Conservation (phyloP, 176 grass and related monocot species). For the Hsuehochloa calcarea region DNA sequence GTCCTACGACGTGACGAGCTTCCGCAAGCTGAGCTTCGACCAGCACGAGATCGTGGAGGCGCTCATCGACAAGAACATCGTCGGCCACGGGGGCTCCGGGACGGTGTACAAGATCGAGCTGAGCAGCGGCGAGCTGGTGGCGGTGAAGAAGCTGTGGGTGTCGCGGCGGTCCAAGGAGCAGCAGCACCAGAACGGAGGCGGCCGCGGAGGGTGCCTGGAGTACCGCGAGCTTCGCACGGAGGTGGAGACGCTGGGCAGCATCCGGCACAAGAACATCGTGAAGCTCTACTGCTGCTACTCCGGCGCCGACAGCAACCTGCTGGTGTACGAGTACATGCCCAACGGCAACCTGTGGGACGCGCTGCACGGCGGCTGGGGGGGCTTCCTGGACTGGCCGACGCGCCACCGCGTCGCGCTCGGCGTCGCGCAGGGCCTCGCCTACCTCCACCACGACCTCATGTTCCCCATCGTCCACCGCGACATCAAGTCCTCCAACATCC, state of each 20-base stretch:
- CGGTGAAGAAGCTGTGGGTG: constrained; percentile 90
- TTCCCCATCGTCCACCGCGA: constrained; percentile 88
- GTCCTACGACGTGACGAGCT: constrained; percentile 84
- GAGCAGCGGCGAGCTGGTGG: constrained; percentile 67
- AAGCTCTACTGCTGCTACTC: constrained; percentile 99
- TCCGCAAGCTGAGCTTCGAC: constrained; percentile 89
- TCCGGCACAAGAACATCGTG: constrained; percentile 98
- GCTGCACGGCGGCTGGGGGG: constrained; percentile 63
- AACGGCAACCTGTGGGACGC: constrained; percentile 95
- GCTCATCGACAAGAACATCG: constrained; percentile 91
- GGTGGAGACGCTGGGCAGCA: constrained; percentile 98
- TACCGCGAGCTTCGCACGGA: constrained; percentile 73
- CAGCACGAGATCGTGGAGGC: constrained; percentile 92
- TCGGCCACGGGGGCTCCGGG: constrained; percentile 72
- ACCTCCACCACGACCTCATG: constrained; percentile 85
- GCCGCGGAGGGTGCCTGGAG: not conserved
- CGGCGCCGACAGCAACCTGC: constrained; percentile 66
- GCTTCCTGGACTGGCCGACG: constrained; percentile 81
- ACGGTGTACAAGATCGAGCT: constrained; percentile 95
- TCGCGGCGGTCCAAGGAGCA: not conserved
- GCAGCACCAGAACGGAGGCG: not conserved
- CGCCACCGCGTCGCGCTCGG: constrained; percentile 72
- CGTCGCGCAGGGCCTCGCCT: constrained; percentile 84
- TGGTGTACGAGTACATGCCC: constrained; percentile 98
- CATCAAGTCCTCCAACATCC: constrained; percentile 93